Percentiles rank a stretch among this genome's conserved stretches.
phyloP scores from a whole-genome alignment of 768 basidiomycete genomes.

The Cystobasidium ongulense region DNA sequence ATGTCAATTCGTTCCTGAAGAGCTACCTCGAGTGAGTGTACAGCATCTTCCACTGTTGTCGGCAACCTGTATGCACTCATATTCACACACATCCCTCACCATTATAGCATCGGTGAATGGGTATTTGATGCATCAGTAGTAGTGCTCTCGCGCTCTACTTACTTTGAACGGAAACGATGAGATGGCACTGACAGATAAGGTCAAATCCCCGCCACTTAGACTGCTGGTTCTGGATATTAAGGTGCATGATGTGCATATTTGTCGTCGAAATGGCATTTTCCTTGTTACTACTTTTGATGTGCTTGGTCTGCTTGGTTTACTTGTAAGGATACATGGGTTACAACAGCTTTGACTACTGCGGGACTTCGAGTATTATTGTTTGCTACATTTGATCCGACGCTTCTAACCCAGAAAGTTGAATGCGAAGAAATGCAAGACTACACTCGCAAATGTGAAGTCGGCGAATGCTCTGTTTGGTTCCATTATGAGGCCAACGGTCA shows the following conservation, averaged over 20 bases:
- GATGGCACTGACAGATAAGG: no score
- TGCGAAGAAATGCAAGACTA: slow-evolving; percentile 95
- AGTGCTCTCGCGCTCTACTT: not conserved
- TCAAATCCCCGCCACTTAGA: no score
- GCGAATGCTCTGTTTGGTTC: slow-evolving; percentile 70
- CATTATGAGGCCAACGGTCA: not conserved
- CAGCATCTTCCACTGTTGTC: not conserved
- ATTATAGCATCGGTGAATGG: slow-evolving; percentile 2
- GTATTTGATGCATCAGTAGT: not conserved
- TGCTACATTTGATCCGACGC: not conserved
- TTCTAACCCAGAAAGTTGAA: slow-evolving; percentile 87
- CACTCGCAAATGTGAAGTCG: slow-evolving; percentile 89
- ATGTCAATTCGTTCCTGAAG: slow-evolving; percentile 11
- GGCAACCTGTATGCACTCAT: not conserved
- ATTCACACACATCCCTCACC: not conserved
- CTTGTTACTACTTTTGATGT: not conserved
- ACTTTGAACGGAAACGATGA: slow-evolving; percentile 25
- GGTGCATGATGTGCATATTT: no score
- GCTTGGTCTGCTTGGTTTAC: not conserved
- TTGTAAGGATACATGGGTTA: not conserved
- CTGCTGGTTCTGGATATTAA: no score
- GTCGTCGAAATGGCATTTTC: no score
- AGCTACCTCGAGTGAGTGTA: slow-evolving; percentile 8
- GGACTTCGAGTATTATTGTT: not conserved
- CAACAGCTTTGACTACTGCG: not conserved